Base-by-base conservation (phyloP, 352 stramenopile species). In the Thraustochytrium striatum region DNA sequence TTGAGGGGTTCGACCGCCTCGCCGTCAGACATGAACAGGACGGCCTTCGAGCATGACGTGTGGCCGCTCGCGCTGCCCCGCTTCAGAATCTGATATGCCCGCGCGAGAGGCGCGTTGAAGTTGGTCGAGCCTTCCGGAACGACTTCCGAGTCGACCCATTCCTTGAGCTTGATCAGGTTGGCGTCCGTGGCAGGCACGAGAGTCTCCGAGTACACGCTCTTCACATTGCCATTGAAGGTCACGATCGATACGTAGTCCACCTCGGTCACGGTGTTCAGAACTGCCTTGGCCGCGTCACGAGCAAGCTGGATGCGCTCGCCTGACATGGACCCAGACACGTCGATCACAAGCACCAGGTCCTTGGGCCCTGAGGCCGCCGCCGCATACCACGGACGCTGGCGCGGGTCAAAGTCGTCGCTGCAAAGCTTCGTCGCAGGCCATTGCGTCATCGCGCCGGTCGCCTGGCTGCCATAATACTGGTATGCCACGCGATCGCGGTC, bases 301-400 rank as follows among this genome's bases (percentile, higher is more conserved):
- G 52, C 52, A 25, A 59, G 52, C 25, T 59, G 19, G 25, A 59
- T 25, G 19, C 52, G 52, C 5, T 8, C 19, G 7, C 52, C 52
- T 16, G 52, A 58, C 85, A 89, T 89, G 13, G 53, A 82, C 2
- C 82, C 73, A 16, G 44, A 72, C 2, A 32, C 33, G 81, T 88
- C 86, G 1, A 89, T 68, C 0, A 88, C 70, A 5, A 89, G 35
- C 5, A 88, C 72, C 0, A 89, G 73, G 73, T 88, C 85, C 57
- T 89, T 89, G n/a, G 85, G 84, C 8, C 85, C 86, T 38, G 69
- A 82, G n/a, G 82, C 82, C 36, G 82, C 85, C 30, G 80, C 82
- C 38, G 87, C 82, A 72, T 88, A 88, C 85, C 85, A 89, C 0
- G 86, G 84, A 2, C 86, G 75, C 3, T 43, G 50, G 5, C 82